Conservation (phyloP, 371 early-diverging fungal genomes). For the Saksenaea vasiformis region DNA sequence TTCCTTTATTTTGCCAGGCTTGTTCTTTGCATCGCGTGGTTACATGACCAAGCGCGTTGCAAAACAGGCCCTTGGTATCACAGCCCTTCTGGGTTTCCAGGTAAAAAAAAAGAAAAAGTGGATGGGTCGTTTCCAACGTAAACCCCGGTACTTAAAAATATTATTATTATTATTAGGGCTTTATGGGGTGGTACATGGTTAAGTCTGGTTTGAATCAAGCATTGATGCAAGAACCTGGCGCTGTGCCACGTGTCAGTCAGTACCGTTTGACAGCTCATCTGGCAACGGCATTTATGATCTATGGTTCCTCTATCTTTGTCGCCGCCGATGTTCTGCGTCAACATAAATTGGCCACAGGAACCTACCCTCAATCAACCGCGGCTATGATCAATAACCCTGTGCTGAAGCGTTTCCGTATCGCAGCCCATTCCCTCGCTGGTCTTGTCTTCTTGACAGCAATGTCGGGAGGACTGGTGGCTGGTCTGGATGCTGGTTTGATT, state of each 20-base stretch:
- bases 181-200: constrained; percentile 98
- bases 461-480: constrained; percentile 96
- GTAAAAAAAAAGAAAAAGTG: too few relatives aligned
- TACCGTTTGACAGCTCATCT: constrained; percentile 94
- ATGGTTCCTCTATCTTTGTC: constrained; percentile 73
- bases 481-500: constrained; percentile 94
- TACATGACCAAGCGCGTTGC: constrained; percentile 70
- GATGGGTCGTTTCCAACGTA: not conserved
- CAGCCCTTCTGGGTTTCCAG: constrained; percentile 83
- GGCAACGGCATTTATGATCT: constrained; percentile 88
- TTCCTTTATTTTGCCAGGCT: constrained; percentile 82
- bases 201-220: constrained; percentile 86
- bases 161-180: too few relatives aligned
- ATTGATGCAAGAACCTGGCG: constrained; percentile 76
- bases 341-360: constrained; percentile 59
- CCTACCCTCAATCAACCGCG: constrained; percentile 39
- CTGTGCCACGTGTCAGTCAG: constrained; percentile 91
- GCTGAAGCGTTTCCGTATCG: constrained; percentile 61
- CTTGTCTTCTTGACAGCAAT: constrained; percentile 88
- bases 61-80: constrained; percentile 75
- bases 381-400: constrained; percentile 57
- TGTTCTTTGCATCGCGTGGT: constrained; percentile 82
- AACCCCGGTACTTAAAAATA: not conserved
- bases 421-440: constrained; percentile 60
- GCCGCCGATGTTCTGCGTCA: constrained; percentile 78